Evolutionary conservation across 495 filamentous ascomycete species (phyloP).

Genomic region (Penicillium soppii): DNA sequence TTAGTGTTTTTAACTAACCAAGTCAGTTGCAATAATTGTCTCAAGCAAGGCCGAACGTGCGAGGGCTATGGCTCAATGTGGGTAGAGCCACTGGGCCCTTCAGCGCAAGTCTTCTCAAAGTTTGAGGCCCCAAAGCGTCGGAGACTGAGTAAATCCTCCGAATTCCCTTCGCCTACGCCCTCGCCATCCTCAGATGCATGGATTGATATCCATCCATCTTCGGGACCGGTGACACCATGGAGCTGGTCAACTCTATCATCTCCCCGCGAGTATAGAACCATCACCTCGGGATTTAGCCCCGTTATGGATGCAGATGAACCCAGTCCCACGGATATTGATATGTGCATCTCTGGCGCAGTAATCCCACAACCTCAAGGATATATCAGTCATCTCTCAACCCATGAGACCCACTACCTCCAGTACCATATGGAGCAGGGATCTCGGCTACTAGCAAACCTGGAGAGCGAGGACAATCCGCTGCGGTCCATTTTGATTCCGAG

Average conservation of each 20-base stretch:
- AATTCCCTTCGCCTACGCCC: constrained; percentile 18
- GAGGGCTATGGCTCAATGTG: constrained; percentile 48
- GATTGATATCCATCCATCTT: constrained; percentile 10
- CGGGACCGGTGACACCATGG: constrained; percentile 3
- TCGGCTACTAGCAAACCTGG: constrained; percentile 41
- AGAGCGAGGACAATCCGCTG: constrained; percentile 42
- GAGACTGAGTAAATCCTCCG: constrained; percentile 17
- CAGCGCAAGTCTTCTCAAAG: constrained; percentile 31
- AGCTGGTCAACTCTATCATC: constrained; percentile 11
- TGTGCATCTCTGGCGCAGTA: not conserved
- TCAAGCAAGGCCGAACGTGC: constrained; percentile 37
- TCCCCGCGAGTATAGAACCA: constrained; percentile 1
- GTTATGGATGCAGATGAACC: not conserved
- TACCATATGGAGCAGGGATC: constrained; percentile 44
- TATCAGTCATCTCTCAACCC: constrained; percentile 31
- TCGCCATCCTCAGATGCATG: constrained; percentile 18
- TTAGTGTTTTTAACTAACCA: not conserved
- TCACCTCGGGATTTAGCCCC: not conserved
- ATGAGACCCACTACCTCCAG: constrained; percentile 44
- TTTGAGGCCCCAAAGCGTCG: constrained; percentile 26
- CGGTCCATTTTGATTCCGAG: constrained; percentile 42
- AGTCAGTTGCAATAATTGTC: constrained; percentile 40
- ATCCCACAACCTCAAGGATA: constrained; percentile 13
- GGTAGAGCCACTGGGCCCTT: constrained; percentile 38
- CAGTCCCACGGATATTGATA: not conserved